Evolutionary conservation across 345 rosid genomes (phyloP).

Genomic region (Barbarea vulgaris): DNA sequence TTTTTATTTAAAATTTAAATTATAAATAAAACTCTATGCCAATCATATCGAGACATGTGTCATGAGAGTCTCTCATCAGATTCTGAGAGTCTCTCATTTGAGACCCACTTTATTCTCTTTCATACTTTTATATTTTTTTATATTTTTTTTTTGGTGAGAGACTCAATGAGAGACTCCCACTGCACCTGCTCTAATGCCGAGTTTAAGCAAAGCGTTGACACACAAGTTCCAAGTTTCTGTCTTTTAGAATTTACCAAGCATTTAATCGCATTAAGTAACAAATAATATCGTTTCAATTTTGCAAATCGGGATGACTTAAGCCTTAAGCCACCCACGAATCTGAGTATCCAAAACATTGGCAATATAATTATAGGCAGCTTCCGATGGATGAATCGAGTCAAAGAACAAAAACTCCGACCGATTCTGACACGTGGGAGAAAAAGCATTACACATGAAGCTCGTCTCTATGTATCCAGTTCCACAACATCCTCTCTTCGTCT

Average conservation of each 20-base stretch:
- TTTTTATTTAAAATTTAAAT: too few relatives aligned
- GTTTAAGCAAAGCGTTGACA: slow-evolving; percentile 76
- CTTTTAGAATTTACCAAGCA: not conserved
- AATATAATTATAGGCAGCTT: slow-evolving; percentile 41
- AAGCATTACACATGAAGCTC: slow-evolving; percentile 42
- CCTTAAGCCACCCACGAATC: slow-evolving; percentile 12
- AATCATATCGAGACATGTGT: too few relatives aligned
- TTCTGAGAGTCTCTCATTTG: too few relatives aligned
- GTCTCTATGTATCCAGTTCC: slow-evolving; percentile 45
- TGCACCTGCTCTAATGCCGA: too few relatives aligned
- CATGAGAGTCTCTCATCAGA: too few relatives aligned
- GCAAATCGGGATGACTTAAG: not conserved
- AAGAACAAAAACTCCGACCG: slow-evolving; percentile 52
- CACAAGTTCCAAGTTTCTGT: not conserved
- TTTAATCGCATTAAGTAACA: not conserved
- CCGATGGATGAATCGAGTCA: slow-evolving; percentile 52
- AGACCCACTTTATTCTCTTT: too few relatives aligned
- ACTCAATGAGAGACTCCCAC: too few relatives aligned
- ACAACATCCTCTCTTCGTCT: slow-evolving; percentile 52
- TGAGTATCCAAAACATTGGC: not conserved
- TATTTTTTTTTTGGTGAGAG: too few relatives aligned
- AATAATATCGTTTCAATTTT: not conserved
- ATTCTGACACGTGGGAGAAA: slow-evolving; percentile 34
- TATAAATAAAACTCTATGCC: too few relatives aligned
- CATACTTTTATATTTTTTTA: too few relatives aligned